Evolutionary conservation across 1,284 basidiomycete species (phyloP).

Genomic region (Heterobasidion parviporum): DNA sequence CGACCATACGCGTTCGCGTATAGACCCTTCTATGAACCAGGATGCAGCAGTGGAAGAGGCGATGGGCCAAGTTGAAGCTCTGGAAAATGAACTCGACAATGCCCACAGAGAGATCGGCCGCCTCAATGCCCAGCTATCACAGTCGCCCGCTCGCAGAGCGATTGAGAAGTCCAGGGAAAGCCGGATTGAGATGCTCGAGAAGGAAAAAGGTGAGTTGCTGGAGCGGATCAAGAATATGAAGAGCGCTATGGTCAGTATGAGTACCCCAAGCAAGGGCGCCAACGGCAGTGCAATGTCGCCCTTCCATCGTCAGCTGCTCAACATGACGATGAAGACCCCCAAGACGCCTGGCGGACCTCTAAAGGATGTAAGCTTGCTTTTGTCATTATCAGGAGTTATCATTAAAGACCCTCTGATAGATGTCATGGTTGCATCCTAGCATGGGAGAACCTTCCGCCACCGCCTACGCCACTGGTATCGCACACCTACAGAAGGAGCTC

Average conservation of each 20-base stretch:
- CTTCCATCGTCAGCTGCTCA: constrained; percentile 61
- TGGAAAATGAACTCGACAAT: constrained; percentile 74
- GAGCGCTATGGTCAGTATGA: constrained; percentile 36
- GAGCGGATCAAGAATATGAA: constrained; percentile 57
- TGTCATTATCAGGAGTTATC: background rate
- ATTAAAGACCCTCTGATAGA: constrained; percentile 25
- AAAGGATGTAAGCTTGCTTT: constrained; percentile 49
- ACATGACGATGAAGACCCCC: constrained; percentile 58
- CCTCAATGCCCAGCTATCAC: constrained; percentile 57
- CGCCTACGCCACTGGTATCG: constrained; percentile 57
- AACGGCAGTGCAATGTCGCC: constrained; percentile 59
- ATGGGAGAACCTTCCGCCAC: constrained; percentile 40
- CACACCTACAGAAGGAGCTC: constrained; percentile 60
- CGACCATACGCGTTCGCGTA: constrained; percentile 27
- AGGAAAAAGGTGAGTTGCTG: constrained; percentile 65
- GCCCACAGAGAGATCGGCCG: constrained; percentile 77
- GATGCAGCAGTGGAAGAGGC: constrained; percentile 31
- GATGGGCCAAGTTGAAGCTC: constrained; percentile 45
- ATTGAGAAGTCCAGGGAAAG: constrained; percentile 67
- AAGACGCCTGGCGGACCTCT: constrained; percentile 72
- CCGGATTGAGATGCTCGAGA: constrained; percentile 66
- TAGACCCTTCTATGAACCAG: constrained; percentile 21
- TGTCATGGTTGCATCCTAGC: constrained; percentile 64
- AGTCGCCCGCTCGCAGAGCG: constrained; percentile 68
- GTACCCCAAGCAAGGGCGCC: constrained; percentile 45